Conservation (phyloP, 768 basidiomycete genomes). For the Rhodocollybia butyracea region DNA sequence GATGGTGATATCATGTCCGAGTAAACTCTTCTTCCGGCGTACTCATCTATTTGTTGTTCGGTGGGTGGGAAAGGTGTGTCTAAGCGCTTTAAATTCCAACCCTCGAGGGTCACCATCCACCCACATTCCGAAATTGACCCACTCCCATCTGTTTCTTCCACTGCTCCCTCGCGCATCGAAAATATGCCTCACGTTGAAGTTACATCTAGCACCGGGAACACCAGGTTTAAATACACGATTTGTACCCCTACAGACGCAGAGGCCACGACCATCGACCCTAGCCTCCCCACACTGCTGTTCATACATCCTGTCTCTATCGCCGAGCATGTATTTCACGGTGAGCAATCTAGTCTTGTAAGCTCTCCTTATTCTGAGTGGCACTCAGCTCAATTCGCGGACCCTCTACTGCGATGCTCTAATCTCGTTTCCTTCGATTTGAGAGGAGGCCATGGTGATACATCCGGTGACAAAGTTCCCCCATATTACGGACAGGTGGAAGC, state of each 20-base stretch:
- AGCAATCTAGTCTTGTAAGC: slow-evolving; percentile 4
- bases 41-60: no score
- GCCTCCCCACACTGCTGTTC: slow-evolving; percentile 35
- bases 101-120: no score
- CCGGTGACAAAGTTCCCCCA: neutral
- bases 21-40: no score
- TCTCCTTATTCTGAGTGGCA: neutral
- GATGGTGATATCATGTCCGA: no score
- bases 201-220: slow-evolving; percentile 1
- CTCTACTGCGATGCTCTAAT: slow-evolving; percentile 1
- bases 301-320: slow-evolving; percentile 34
- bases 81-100: no score
- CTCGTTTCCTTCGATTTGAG: slow-evolving; percentile 5
- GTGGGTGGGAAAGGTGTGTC: no score
- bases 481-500: slow-evolving; percentile 4
- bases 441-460: slow-evolving; percentile 1
- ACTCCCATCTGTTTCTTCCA: neutral
- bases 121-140: neutral
- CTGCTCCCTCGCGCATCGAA: neutral
- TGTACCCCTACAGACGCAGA: slow-evolving; percentile 30
- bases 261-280: slow-evolving; percentile 27
- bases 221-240: slow-evolving; percentile 30
- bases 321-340: slow-evolving; percentile 33
- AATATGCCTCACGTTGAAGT: slow-evolving; percentile 3
- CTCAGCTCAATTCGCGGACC: slow-evolving; percentile 1